Percentiles rank a stretch among this genome's conserved stretches.
These are phyloP conservation scores for Pseudogymnoascus sp. DNA, from an alignment of 2,329 filamentous ascomycete genomes.

Conservation along the genomic window DNA sequence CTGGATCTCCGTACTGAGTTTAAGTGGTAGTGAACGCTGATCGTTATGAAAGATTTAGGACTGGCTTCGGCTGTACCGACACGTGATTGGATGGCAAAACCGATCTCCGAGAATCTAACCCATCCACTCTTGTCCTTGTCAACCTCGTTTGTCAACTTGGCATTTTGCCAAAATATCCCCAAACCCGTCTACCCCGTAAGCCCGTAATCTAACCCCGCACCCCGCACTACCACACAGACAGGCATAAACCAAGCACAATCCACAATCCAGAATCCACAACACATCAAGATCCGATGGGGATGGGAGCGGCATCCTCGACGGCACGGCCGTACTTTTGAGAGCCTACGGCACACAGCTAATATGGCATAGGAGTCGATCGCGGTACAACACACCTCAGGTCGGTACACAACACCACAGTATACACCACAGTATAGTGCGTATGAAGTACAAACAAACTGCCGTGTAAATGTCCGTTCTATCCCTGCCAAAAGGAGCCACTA, in stretches of 20 bases:
- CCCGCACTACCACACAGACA: neutral
- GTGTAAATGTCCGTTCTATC: conserved; percentile 1
- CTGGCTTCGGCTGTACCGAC: neutral
- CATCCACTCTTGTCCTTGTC: neutral
- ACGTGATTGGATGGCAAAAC: neutral
- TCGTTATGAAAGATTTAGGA: neutral
- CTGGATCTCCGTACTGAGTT: neutral
- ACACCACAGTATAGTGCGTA: neutral
- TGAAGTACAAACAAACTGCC: neutral
- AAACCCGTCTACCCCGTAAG: neutral
- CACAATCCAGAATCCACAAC: neutral
- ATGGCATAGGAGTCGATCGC: neutral
- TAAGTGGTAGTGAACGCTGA: neutral
- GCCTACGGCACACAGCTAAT: neutral
- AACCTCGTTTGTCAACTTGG: neutral
- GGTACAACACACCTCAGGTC: neutral
- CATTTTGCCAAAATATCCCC: neutral
- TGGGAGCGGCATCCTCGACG: neutral
- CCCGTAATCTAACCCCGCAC: neutral
- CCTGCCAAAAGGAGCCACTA: neutral
- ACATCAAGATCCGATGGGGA: neutral
- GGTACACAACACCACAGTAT: neutral
- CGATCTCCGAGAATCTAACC: neutral
- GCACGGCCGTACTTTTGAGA: neutral
- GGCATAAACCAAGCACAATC: neutral